Conservation (phyloP, 108 stramenopile species). For the Fragilaria radians region DNA sequence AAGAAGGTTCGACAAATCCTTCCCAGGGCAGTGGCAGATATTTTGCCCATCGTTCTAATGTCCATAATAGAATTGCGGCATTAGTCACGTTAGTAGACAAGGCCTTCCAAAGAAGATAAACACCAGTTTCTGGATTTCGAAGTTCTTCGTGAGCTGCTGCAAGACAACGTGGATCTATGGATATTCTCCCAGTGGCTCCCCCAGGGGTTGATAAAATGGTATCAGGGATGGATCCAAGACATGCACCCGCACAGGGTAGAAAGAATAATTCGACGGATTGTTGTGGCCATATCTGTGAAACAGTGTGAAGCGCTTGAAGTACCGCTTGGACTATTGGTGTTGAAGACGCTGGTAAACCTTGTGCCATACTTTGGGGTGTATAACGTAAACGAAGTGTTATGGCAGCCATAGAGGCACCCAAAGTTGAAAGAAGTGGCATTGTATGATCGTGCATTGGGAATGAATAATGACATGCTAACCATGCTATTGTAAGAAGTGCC, state of each 20-base stretch:
- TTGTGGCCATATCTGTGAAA: not conserved
- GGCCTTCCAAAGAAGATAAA: conserved; percentile 36
- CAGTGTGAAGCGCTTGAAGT: conserved; percentile 23
- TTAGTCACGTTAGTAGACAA: conserved; percentile 10
- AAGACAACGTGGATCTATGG: conserved; percentile 66
- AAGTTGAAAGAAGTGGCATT: conserved; percentile 43
- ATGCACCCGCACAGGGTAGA: conserved; percentile 27
- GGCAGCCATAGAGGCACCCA: conserved; percentile 53
- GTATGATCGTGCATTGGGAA: conserved; percentile 12
- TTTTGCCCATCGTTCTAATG: conserved; percentile 64
- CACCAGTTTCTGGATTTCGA: conserved; percentile 33
- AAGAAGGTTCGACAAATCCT: conserved; percentile 25
- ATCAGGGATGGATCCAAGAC: conserved; percentile 56
- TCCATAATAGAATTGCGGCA: conserved; percentile 2
- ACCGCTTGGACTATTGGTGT: conserved; percentile 54
- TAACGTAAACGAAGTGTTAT: conserved; percentile 55
- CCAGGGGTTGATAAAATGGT: conserved; percentile 53
- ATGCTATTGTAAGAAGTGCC: conserved; percentile 39
- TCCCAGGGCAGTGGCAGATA: conserved; percentile 54
- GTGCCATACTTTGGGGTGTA: conserved; percentile 16
- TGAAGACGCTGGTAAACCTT: conserved; percentile 15
- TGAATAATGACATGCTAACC: conserved; percentile 29
- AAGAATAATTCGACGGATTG: not conserved
- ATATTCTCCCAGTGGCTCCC: conserved; percentile 48
- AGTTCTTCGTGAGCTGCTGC: conserved; percentile 58